Evolutionary conservation across 208 protist genomes (phyloP), one percentile per base, ranked within the genome.

Genomic region (Trypanosoma theileri): DNA sequence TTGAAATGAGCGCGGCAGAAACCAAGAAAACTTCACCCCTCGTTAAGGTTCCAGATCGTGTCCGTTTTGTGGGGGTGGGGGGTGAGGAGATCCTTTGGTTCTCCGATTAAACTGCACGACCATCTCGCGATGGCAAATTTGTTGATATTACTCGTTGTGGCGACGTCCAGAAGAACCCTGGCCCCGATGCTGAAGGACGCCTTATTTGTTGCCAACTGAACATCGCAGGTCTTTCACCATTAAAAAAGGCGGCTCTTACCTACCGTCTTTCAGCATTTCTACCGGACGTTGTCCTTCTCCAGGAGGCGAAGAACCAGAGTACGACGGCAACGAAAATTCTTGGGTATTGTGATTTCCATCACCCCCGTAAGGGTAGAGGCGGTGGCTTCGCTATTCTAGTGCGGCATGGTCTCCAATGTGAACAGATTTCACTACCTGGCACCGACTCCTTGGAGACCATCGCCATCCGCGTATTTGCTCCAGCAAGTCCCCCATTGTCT

Each of bases 11-110:
- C 53, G 14, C 16, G 53, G 28, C 53, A 9, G 53, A 58, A 22
- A 58, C 53, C 53, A 58, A 40, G 9, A 58, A 16, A 22, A 58
- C 53, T 40, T 58, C 53, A 40, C 26, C 26, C 19, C 53, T 58
- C 53, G 53, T 40, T 2, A 58, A 31, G 26, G 53, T 11, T 58
- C 53, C 26, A n/a, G 12, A 22, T 35, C 53, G 14, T 58, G 53
- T 35, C 24, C 53, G 53, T 3, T 17, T 16, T 58, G 53, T 8
- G 53, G 53, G 40, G 53, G 19, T 58, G 53, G 53, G 53, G 40
- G 53, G 19, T 58, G 53, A 58, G n/a, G 53, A 9, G 53, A 22
- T 40, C 53, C 28, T 24, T 35, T 17, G 28, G 53, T 40, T 14
- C 22, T 24, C 13, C 53, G 24, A 35, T 41, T 35, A 58, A 28